Conservation (phyloP, 306 rosid species). For the Vachellia pachyceras region DNA sequence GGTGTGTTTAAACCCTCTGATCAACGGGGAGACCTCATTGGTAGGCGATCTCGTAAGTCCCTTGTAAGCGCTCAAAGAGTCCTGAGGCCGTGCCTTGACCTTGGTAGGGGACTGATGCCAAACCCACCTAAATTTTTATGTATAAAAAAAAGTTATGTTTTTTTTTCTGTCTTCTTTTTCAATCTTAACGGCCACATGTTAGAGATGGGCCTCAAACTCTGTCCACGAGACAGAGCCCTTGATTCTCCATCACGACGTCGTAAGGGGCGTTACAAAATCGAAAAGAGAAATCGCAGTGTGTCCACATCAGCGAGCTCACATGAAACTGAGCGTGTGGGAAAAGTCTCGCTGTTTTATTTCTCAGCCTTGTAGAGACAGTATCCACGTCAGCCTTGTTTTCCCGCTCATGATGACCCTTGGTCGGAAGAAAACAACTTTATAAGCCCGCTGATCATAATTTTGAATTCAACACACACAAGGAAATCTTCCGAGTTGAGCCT, state of each 20-base stretch:
- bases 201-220: background rate
- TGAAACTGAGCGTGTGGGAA: background rate
- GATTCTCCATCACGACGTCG: background rate
- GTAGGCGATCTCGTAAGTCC: no score
- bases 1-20: no score
- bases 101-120: no score
- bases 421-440: slow-evolving; percentile 32
- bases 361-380: background rate
- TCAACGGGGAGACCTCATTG: no score
- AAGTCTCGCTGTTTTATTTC: background rate
- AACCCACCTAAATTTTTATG: no score
- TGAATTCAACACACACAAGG: background rate
- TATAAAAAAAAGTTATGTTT: no score
- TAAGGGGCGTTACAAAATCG: background rate
- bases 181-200: background rate
- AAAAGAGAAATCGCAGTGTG: background rate
- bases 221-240: background rate
- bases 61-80: no score
- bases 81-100: no score
- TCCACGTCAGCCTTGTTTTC: slow-evolving; percentile 40
- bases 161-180: background rate
- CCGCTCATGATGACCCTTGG: slow-evolving; percentile 54
- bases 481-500: background rate
- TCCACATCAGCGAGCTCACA: slow-evolving; percentile 30
- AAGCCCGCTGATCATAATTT: slow-evolving; percentile 27